Evolutionary conservation across 768 basidiomycete genomes (phyloP), one percentile per base, ranked within the genome.

Genomic region (Kwoniella newhampshirensis): DNA sequence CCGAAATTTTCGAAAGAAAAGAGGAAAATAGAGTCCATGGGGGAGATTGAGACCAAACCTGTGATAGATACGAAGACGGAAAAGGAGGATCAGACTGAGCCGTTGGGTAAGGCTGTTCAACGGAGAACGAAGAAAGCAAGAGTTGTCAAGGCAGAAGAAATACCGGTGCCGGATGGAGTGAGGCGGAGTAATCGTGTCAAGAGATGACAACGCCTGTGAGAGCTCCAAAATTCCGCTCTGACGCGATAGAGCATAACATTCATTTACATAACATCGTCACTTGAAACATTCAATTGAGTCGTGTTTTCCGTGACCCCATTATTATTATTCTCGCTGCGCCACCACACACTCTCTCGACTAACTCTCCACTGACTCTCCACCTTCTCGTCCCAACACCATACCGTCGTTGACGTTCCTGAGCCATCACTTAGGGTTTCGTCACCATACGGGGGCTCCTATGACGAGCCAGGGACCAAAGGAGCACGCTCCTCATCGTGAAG

Each of bases 401-500:
- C 32, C 32, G 6, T 6, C 32, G 32, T 13, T 32, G 13, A 6
- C 13, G 7, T n/a, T 18, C 42, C n/a, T n/a, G n/a, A n/a, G n/a
- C n/a, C n/a, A 13, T 32, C 32, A 32, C 48, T 28, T n/a, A n/a
- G n/a, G 32, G 32, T 32, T 20, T 25, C 51, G 21, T 54, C 21
- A 11, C 39, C 21, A 7, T 25, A n/a, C n/a, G n/a, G 18, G 17
- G 50, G 13, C 28, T 26, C 21, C 41, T 60, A 63, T 18, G 60
- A 66, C 2, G 64, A 71, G 12, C 63, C 63, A 23, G 59, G 51
- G 41, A 92, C 81, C 57, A 96, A 84, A 4, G 91, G 91, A 8
- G 86, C 87, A 54, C 90, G 83, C 77, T 97, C 93, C 72, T 90
- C 90, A 64, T 96, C 92, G 63, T 81, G 81, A 52, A 94, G 81